Conservation (phyloP, 305 asterid species). For the Caryopteris hybrid region DNA sequence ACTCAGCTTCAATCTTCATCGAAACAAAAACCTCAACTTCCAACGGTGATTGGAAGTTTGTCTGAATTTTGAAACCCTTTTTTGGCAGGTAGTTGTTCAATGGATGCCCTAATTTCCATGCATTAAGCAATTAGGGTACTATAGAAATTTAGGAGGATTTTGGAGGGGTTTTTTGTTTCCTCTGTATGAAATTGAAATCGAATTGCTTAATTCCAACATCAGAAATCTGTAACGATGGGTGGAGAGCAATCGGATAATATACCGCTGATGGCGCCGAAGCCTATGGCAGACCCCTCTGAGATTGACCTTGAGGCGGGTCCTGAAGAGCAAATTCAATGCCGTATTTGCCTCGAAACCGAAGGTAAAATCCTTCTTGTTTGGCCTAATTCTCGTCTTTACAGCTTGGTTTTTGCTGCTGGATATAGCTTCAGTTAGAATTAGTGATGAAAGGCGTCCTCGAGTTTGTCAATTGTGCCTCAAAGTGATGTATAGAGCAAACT, state of each 20-base stretch:
- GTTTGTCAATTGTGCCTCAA: not conserved
- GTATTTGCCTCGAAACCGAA: conserved; percentile 90
- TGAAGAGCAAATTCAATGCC: conserved; percentile 89
- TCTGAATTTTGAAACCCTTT: conserved; percentile 17
- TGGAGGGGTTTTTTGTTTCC: not conserved
- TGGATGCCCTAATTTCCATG: conserved; percentile 7
- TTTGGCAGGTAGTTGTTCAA: not conserved
- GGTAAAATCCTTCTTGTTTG: conserved; percentile 35
- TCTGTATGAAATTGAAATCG: conserved; percentile 11
- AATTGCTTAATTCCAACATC: conserved; percentile 15
- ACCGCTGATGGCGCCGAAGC: conserved; percentile 60
- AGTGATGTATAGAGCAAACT: not conserved
- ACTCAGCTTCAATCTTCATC: conserved; percentile 6
- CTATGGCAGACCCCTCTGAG: conserved; percentile 52
- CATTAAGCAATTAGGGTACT: not conserved
- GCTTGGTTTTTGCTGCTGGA: conserved; percentile 4
- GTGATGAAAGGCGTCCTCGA: conserved; percentile 6
- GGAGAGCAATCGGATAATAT: conserved; percentile 48
- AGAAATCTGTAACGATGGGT: conserved; percentile 22
- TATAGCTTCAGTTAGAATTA: not conserved
- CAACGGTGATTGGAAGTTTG: conserved; percentile 18
- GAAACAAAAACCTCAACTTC: conserved; percentile 13
- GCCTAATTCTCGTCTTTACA: not conserved
- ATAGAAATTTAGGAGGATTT: not conserved
- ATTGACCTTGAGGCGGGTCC: conserved; percentile 96